A percentile compares a stretch with the other conserved stretches of the same genome.
phyloP scores from a whole-genome alignment of 23 red algal genomes.

The Gracilariopsis chorda region DNA sequence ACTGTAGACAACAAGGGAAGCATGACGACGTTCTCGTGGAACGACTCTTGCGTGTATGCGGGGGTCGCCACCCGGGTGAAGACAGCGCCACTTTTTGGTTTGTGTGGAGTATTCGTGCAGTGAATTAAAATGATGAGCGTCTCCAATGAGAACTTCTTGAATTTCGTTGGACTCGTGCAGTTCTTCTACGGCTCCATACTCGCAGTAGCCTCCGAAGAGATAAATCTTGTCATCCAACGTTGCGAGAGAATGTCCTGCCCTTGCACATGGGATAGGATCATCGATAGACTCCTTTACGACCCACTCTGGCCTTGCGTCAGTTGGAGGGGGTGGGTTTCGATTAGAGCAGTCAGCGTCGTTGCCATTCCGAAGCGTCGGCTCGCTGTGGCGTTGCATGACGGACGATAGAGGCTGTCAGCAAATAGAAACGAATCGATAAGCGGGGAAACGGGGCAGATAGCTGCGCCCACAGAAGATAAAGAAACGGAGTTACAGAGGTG shows the following conservation, averaged over 20 bases:
- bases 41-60: background rate
- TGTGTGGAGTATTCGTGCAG: slow-evolving; percentile 73
- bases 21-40: slow-evolving; percentile 74
- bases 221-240: slow-evolving; percentile 75
- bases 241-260: slow-evolving; percentile 85
- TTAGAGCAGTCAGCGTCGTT: background rate
- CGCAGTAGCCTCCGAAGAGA: slow-evolving; percentile 84
- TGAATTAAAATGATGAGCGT: slow-evolving; percentile 65
- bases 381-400: slow-evolving; percentile 19
- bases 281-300: slow-evolving; percentile 12
- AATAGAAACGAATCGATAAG: background rate
- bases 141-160: background rate
- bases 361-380: background rate
- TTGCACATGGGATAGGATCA: slow-evolving; percentile 15
- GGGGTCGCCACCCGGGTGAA: slow-evolving; percentile 21
- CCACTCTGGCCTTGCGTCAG: background rate
- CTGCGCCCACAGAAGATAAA: no score
- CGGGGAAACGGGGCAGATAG: no score
- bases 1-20: slow-evolving; percentile 62
- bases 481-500: no score
- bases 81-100: slow-evolving; percentile 36
- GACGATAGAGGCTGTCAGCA: background rate
- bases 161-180: background rate
- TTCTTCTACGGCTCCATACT: background rate
- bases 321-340: background rate